Base-by-base conservation (phyloP, 805 yeast species). In the Hanseniaspora pseudoguilliermondii region DNA sequence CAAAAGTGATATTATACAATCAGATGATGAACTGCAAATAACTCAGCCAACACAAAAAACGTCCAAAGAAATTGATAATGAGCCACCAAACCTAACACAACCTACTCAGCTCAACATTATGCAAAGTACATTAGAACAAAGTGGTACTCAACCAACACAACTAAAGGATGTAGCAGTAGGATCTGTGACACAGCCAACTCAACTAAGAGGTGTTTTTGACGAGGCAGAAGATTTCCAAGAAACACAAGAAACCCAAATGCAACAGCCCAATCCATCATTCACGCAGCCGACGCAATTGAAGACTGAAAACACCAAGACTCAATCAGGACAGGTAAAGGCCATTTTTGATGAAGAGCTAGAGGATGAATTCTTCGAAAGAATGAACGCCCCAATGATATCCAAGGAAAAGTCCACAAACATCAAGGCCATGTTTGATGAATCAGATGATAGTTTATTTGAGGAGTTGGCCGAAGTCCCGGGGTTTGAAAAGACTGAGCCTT, bases 61-160 rank as follows among this genome's bases (percentile, higher is more conserved):
- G 4, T 65, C 63, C 7, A 25, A 43, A 32, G 38, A 49, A 49
- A 16, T 20, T n/a, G 20, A 20, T 8, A 18, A 44, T 7, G 38
- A 44, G 32, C n/a, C 16, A 32, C 5, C 11, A 10, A n/a, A 35
- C n/a, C 18, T 25, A 2, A 52, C 56, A 2, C 56, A 52, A 11
- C 56, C 56, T 9, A 52, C 56, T 38, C 56, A 52, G 29, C 16
- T 52, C 9, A 36, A 52, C 16, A 29, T 27, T 18, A 25, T 40
- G 16, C 21, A 23, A n/a, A n/a, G 36, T 34, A 25, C 42, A 32
- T 43, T 23, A 13, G 50, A 36, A 13, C 10, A 34, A 15, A 7
- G 11, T 29, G 25, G 13, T 34, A 8, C 20, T n/a, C 38, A 46
- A 21, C 49, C 25, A 34, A 34, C n/a, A 41, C 35, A 32, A 7